Conservation (phyloP, 495 filamentous ascomycete species). For the Xylaria nigripes region DNA sequence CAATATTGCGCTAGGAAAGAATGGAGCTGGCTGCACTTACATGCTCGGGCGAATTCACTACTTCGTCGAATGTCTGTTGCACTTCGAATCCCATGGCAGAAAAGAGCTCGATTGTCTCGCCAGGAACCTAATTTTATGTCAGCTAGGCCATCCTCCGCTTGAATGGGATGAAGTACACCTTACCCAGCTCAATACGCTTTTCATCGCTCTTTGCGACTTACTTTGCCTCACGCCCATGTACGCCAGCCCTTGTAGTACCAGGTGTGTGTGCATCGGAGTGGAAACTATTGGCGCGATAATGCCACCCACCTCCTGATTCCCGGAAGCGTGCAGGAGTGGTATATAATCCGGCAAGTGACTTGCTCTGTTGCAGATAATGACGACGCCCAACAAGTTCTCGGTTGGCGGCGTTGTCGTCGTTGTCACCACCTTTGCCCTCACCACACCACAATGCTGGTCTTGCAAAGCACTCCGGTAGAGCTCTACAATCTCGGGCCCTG, state of each 20-base stretch:
- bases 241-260: conserved; percentile 70
- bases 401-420: too few species aligned
- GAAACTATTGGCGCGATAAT: conserved; percentile 76
- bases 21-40: conserved; percentile 24
- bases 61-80: conserved; percentile 70
- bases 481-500: conserved; percentile 72
- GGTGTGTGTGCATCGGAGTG: conserved; percentile 55
- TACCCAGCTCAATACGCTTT: conserved; percentile 70
- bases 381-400: conserved; percentile 67
- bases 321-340: conserved; percentile 51
- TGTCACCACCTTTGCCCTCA: conserved; percentile 70
- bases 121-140: conserved; percentile 48
- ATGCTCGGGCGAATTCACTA: conserved; percentile 64
- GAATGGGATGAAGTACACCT: conserved; percentile 21
- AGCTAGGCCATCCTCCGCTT: conserved; percentile 13
- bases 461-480: conserved; percentile 72
- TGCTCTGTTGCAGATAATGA: conserved; percentile 68
- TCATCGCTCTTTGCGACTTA: conserved; percentile 62
- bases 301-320: conserved; percentile 53
- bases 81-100: conserved; percentile 69
- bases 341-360: conserved; percentile 61
- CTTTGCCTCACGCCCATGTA: conserved; percentile 75
- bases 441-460: conserved; percentile 70
- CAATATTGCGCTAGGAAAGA: background rate
- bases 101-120: conserved; percentile 63